These are phyloP conservation scores for Elsinoe perseae DNA, from an alignment of 2,329 filamentous ascomycete species.

Conservation along the genomic window DNA sequence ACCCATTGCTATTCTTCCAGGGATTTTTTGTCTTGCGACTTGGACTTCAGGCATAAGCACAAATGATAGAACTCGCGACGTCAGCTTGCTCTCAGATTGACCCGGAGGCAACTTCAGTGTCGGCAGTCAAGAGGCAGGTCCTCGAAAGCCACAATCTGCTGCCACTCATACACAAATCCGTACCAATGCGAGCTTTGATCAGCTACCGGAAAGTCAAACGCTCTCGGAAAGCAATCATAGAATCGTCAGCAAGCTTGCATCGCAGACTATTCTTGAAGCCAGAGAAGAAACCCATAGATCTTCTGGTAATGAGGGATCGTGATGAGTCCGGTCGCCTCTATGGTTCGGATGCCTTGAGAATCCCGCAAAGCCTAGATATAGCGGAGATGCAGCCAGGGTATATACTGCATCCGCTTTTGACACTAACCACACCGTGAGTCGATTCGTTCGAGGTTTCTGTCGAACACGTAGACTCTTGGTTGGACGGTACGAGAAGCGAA, in stretches of 20 bases:
- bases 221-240: not conserved
- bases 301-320: not conserved
- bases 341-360: not conserved
- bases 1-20: too few species aligned
- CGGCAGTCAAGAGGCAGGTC: not conserved
- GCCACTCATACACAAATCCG: not conserved
- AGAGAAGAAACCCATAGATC: not conserved
- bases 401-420: not conserved
- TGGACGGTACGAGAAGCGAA: too few species aligned
- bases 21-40: too few species aligned
- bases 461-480: not conserved
- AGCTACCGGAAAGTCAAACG: not conserved
- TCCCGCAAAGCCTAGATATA: not conserved
- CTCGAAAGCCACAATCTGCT: not conserved
- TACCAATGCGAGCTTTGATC: not conserved
- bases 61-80: not conserved
- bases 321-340: not conserved
- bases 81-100: too few species aligned
- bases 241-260: not conserved
- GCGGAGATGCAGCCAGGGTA: not conserved
- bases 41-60: too few species aligned
- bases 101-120: too few species aligned
- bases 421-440: not conserved
- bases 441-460: not conserved
- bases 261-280: not conserved